Conservation (phyloP, 345 rosid species). For the Anacardium occidentale region DNA sequence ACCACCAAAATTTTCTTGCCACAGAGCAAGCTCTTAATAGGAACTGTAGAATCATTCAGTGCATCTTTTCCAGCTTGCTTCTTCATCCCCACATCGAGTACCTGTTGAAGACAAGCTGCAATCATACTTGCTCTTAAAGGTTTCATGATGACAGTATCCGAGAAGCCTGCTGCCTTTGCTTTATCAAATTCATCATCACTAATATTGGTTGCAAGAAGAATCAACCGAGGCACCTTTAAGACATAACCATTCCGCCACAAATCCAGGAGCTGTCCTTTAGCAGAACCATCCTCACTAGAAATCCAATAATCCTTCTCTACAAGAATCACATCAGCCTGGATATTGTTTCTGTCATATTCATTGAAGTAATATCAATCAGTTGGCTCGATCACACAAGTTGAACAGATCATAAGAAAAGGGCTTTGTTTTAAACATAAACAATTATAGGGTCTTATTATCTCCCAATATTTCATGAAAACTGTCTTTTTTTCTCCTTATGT, state of each 20-base stretch:
- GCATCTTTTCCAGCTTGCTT: slow-evolving; percentile 43
- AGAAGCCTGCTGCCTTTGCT: slow-evolving; percentile 83
- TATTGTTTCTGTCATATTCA: slow-evolving; percentile 37
- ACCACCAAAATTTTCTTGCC: slow-evolving; percentile 91
- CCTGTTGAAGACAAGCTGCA: slow-evolving; percentile 91
- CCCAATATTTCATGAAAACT: background rate
- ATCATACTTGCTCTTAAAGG: slow-evolving; percentile 96
- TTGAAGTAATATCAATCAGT: slow-evolving; percentile 6
- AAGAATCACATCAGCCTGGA: slow-evolving; percentile 61
- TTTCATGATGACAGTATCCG: slow-evolving; percentile 87
- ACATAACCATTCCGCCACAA: slow-evolving; percentile 50
- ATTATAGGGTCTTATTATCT: background rate
- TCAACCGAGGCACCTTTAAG: slow-evolving; percentile 54
- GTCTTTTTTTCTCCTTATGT: background rate
- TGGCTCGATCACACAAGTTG: background rate
- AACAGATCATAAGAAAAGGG: background rate
- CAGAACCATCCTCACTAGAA: slow-evolving; percentile 46
- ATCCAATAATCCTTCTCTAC: slow-evolving; percentile 93
- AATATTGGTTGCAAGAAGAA: slow-evolving; percentile 82
- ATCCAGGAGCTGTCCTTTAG: slow-evolving; percentile 32
- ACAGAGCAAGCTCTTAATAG: slow-evolving; percentile 48
- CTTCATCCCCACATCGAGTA: slow-evolving; percentile 64
- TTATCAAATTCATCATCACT: slow-evolving; percentile 55
- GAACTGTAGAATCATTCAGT: slow-evolving; percentile 46
- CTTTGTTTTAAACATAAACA: background rate